phyloP scores from a whole-genome alignment of 1,284 basidiomycete genomes.

The Leccinum colubrinum region DNA sequence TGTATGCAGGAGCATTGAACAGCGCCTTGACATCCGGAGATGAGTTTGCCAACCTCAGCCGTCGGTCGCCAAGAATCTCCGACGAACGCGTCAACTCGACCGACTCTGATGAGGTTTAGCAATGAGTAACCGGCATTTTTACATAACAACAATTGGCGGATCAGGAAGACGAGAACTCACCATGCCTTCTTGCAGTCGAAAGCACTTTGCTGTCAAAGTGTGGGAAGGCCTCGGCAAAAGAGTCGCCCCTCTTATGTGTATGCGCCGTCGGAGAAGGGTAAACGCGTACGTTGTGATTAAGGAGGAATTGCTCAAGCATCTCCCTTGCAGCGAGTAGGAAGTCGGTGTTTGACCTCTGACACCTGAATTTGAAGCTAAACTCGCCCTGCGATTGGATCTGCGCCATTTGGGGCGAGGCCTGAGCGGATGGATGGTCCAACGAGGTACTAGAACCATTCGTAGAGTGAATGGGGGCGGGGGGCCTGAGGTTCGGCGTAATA shows the following conservation, averaged over 20 bases:
- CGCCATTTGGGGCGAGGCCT: slow-evolving; percentile 29
- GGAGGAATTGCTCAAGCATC: slow-evolving; percentile 90
- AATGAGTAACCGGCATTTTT: slow-evolving; percentile 14
- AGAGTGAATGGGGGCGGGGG: slow-evolving; percentile 34
- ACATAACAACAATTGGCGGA: slow-evolving; percentile 8
- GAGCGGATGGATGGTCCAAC: slow-evolving; percentile 26
- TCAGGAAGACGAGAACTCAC: slow-evolving; percentile 37
- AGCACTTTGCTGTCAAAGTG: slow-evolving; percentile 96
- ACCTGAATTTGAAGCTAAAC: slow-evolving; percentile 93
- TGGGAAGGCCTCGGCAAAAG: slow-evolving; percentile 93
- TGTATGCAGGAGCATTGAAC: slow-evolving; percentile 80
- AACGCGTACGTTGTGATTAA: slow-evolving; percentile 79
- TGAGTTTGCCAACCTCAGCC: slow-evolving; percentile 81
- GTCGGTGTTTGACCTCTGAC: slow-evolving; percentile 92
- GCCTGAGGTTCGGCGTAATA: slow-evolving; percentile 75
- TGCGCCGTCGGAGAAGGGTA: slow-evolving; percentile 73
- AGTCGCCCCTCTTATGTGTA: slow-evolving; percentile 82
- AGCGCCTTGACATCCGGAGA: slow-evolving; percentile 95
- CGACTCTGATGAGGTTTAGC: slow-evolving; percentile 49
- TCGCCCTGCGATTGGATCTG: slow-evolving; percentile 58
- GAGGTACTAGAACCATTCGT: slow-evolving; percentile 32
- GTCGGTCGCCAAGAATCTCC: slow-evolving; percentile 71
- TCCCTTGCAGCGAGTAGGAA: slow-evolving; percentile 89
- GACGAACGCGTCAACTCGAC: slow-evolving; percentile 70
- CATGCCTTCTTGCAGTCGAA: slow-evolving; percentile 70